Conservation (phyloP, 176 grass and related monocot genomes). For the Sorghum bicolor region DNA sequence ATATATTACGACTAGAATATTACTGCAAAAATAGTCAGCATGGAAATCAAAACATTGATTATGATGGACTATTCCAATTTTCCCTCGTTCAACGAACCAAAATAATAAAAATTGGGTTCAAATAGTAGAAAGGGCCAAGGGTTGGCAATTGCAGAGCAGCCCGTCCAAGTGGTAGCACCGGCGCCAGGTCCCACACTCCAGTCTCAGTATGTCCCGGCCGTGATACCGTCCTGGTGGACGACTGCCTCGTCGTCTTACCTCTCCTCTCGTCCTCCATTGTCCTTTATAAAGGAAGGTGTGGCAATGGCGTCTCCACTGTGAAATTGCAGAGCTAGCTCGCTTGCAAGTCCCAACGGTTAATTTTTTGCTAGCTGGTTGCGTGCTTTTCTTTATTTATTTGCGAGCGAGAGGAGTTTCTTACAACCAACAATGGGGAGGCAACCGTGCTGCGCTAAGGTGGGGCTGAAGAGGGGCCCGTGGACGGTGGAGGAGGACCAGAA, state of each 20-base stretch:
- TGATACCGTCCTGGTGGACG: not conserved
- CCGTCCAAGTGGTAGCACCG: not conserved
- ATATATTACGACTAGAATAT: not conserved
- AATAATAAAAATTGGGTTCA: not conserved
- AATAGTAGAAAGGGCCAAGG: not conserved
- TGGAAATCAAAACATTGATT: not conserved
- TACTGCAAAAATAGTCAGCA: not conserved
- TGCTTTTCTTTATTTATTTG: not conserved
- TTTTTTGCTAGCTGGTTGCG: not conserved
- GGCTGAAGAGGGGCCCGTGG: conserved; percentile 76
- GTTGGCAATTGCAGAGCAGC: not conserved
- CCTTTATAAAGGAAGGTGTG: conserved; percentile 72
- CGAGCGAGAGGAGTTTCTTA: not conserved
- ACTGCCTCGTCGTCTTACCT: not conserved
- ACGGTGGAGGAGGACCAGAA: conserved; percentile 73
- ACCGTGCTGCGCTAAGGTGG: conserved; percentile 80
- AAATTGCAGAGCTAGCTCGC: conserved; percentile 17
- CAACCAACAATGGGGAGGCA: conserved; percentile 55
- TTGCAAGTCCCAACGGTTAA: not conserved
- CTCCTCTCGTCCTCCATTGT: not conserved
- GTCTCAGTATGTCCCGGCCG: not conserved
- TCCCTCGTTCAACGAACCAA: not conserved
- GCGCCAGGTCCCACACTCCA: not conserved
- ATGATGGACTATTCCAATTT: conserved; percentile 8
- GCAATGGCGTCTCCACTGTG: conserved; percentile 38